Conservation (phyloP, 345 rosid species). For the Salix purpurea region DNA sequence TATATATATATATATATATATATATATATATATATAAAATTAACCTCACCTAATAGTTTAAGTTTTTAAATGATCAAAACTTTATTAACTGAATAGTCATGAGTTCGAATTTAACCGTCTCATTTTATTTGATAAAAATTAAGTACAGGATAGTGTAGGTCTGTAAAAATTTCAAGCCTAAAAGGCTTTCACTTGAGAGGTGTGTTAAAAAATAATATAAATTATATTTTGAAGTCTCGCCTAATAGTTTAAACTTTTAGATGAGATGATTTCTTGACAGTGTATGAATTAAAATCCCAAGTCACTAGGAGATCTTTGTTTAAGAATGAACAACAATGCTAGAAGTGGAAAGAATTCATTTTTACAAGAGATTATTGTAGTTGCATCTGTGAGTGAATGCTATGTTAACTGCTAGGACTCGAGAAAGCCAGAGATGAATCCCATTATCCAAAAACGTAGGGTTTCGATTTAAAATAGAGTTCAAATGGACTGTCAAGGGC, state of each 20-base stretch:
- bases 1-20: too few species aligned
- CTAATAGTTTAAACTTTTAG: too few species aligned
- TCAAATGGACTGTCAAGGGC: neutral
- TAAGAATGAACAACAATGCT: neutral
- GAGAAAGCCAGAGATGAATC: neutral
- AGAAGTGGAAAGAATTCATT: neutral
- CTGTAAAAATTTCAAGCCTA: too few species aligned
- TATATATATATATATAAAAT: too few species aligned
- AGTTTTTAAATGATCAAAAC: too few species aligned
- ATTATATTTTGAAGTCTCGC: too few species aligned
- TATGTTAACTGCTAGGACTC: neutral
- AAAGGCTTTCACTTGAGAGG: rapidly evolving
- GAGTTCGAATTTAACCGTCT: too few species aligned
- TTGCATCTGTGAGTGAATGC: neutral
- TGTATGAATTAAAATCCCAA: neutral
- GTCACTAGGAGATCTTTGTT: neutral
- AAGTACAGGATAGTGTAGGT: too few species aligned
- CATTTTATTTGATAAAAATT: too few species aligned
- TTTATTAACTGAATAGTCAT: too few species aligned
- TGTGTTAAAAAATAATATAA: too few species aligned
- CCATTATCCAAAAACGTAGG: neutral
- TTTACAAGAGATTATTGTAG: neutral
- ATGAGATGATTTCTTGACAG: too few species aligned
- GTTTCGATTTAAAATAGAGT: neutral
- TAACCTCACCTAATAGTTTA: rapidly evolving